phyloP scores from a whole-genome alignment of 192 early-diverging fungal species.

The Coemansia sp. region DNA sequence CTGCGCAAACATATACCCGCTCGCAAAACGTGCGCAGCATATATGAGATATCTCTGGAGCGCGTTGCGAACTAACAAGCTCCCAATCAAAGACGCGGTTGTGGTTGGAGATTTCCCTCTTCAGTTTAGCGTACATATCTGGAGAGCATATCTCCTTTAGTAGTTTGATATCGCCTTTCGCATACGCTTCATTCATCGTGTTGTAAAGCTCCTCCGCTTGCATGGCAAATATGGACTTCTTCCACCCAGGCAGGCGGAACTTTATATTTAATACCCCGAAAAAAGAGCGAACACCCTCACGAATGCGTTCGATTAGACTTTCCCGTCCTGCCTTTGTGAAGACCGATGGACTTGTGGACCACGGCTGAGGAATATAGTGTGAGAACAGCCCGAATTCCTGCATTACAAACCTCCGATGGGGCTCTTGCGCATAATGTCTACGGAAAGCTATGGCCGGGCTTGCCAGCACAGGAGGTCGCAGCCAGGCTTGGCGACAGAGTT shows the following conservation, averaged over 20 bases:
- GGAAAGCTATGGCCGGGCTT: not conserved
- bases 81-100: slow-evolving; percentile 58
- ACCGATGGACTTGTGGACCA: slow-evolving; percentile 15
- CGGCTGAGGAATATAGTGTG: slow-evolving; percentile 15
- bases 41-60: slow-evolving; percentile 62
- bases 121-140: slow-evolving; percentile 61
- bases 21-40: slow-evolving; percentile 52
- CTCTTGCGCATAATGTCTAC: slow-evolving; percentile 22
- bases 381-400: slow-evolving; percentile 37
- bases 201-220: slow-evolving; percentile 62
- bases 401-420: slow-evolving; percentile 29
- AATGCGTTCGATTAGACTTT: not conserved
- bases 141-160: slow-evolving; percentile 59
- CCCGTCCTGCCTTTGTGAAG: slow-evolving; percentile 12
- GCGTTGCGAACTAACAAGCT: slow-evolving; percentile 57
- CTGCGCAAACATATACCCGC: slow-evolving; percentile 57
- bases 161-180: slow-evolving; percentile 60
- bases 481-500: not conserved
- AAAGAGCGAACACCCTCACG: slow-evolving; percentile 7
- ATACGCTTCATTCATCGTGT: slow-evolving; percentile 68
- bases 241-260: slow-evolving; percentile 44
- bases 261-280: slow-evolving; percentile 21
- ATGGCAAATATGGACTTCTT: slow-evolving; percentile 57
- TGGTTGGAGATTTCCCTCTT: slow-evolving; percentile 65
- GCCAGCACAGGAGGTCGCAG: not conserved